These are phyloP conservation scores for Aegilops longissima DNA, from an alignment of 176 grass and related monocot genomes.

Conservation along the genomic window DNA sequence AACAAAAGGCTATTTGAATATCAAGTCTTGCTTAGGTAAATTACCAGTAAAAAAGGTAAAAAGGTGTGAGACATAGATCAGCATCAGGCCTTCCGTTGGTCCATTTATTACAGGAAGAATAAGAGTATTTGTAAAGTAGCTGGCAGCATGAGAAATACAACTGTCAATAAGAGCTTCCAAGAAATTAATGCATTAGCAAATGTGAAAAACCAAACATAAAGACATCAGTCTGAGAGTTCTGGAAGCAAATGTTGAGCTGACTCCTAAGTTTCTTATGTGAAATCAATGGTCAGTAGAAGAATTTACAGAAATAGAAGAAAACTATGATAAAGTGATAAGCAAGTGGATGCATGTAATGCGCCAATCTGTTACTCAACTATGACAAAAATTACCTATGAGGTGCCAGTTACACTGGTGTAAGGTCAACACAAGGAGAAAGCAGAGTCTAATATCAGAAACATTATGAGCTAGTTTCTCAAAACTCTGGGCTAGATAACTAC, in stretches of 20 bases:
- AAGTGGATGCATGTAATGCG: constrained; percentile 1
- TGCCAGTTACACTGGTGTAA: not conserved
- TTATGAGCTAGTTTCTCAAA: not conserved
- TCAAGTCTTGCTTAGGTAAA: not conserved
- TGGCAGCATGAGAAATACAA: constrained; percentile 37
- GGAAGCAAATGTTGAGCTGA: not conserved
- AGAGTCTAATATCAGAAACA: not conserved
- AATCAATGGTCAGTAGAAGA: not conserved
- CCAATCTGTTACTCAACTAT: not conserved
- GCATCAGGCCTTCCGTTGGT: constrained; percentile 97
- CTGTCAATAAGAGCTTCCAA: constrained; percentile 8
- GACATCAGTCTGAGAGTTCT: not conserved
- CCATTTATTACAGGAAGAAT: constrained; percentile 92
- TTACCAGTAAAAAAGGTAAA: constrained; percentile 86
- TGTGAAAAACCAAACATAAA: constrained; percentile 17
- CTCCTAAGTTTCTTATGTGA: not conserved
- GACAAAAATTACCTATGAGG: not conserved
- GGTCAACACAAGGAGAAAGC: not conserved
- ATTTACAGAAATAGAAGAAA: not conserved
- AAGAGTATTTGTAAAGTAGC: constrained; percentile 96
- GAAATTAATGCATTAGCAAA: constrained; percentile 1
- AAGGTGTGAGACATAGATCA: constrained; percentile 86
- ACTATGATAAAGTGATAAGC: not conserved
- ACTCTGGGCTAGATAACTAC: not conserved
- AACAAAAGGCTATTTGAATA: not conserved